Percentiles rank a stretch among this genome's conserved stretches.
Evolutionary conservation across 306 rosid genomes (phyloP).

Genomic region (Acmispon strigosus): DNA sequence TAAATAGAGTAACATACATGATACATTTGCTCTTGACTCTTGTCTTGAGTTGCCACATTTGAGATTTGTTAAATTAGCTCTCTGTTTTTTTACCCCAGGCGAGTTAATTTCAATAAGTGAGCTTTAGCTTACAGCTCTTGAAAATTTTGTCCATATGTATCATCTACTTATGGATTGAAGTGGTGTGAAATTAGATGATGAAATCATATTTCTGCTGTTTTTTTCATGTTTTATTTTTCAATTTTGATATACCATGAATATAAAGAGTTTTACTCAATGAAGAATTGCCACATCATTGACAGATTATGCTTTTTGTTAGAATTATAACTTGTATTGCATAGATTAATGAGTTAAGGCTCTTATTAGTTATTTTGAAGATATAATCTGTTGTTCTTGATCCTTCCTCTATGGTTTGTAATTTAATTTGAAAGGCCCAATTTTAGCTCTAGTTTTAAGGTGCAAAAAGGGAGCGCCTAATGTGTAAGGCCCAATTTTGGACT

Average conservation of each 20-base stretch:
- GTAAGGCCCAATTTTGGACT: no score
- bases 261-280: background rate
- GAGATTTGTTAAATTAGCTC: slow-evolving; percentile 35
- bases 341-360: no score
- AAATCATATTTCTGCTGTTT: background rate
- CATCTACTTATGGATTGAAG: background rate
- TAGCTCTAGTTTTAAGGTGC: no score
- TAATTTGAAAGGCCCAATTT: background rate
- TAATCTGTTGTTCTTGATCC: background rate
- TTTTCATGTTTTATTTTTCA: background rate
- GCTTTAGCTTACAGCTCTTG: background rate
- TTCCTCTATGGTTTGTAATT: background rate
- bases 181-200: slow-evolving; percentile 10
- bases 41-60: background rate
- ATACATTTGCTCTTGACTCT: no score
- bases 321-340: background rate
- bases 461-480: no score
- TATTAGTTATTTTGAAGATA: background rate
- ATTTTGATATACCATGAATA: background rate
- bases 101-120: slow-evolving; percentile 26
- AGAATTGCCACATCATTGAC: background rate
- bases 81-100: background rate
- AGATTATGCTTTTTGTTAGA: background rate
- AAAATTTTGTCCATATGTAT: background rate
- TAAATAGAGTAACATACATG: no score